Evolutionary conservation across 495 filamentous ascomycete species (phyloP), one percentile per base, ranked within the genome.

Genomic region (Coniosporium apollinis): DNA sequence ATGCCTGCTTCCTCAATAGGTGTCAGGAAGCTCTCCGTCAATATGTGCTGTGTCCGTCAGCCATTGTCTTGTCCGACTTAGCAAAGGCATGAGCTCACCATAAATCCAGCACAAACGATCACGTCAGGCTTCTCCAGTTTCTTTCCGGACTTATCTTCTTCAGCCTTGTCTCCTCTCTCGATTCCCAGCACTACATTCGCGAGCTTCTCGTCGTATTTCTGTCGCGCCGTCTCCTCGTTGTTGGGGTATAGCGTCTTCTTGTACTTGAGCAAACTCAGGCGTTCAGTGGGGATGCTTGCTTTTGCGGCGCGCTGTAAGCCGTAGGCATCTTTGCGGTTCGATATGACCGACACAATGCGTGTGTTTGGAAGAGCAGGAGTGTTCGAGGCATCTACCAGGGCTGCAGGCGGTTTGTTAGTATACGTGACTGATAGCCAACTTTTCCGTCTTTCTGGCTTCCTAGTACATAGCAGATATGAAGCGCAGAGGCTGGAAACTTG

Each of bases 251-350:
- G n/a, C n/a, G 59, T 48, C 13, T 47, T 48, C 36, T 57, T 57
- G 56, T 72, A 78, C 26, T 68, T 69, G 42, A 91, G 65, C 6
- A 92, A 72, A 55, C 91, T 92, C 64, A 86, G 85, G 57, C 91
- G 91, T 30, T 68, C 64, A 11, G 79, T 86, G 0, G 82, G 75
- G 38, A 96, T 92, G n/a, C n/a, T n/a, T n/a, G n/a, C n/a, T n/a
- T n/a, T n/a, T n/a, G n/a, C n/a, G n/a, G n/a, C 87, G 30, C 86
- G 74, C 32, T 66, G 68, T 26, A 82, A 72, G 19, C 85, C 86
- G 46, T 72, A 82, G 25, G 83, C 87, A 37, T 72, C 64, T 53
- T 76, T 77, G 40, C 77, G 71, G 62, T 94, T 94, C 30, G 78
- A 83, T 19, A 91, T 69, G 6, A 94, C 79, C 25, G 77, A 74